Evolutionary conservation across 2,329 filamentous ascomycete genomes (phyloP).

Genomic region (Botrytis pseudocinerea): DNA sequence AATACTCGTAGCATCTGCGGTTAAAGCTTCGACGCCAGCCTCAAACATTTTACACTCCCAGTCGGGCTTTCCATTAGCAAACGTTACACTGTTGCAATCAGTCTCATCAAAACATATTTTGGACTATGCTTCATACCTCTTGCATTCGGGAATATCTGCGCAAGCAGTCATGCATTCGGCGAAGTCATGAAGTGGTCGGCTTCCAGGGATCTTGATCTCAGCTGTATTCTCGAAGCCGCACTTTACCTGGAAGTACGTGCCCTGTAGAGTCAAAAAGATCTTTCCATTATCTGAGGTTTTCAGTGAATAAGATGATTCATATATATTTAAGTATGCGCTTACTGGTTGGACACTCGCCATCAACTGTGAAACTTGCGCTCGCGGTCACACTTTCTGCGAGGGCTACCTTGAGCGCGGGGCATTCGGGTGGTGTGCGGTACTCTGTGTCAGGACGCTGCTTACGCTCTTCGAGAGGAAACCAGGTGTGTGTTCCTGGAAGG

Average conservation of each 20-base stretch:
- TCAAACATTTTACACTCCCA: slow-evolving; percentile 13
- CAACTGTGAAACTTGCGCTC: neutral
- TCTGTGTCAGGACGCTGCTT: slow-evolving; percentile 1
- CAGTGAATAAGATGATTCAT: neutral
- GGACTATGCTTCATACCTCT: neutral
- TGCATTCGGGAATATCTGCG: slow-evolving; percentile 12
- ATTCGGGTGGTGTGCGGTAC: slow-evolving; percentile 1
- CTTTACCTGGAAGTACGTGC: slow-evolving; percentile 15
- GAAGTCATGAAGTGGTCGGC: slow-evolving; percentile 17
- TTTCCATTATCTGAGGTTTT: neutral
- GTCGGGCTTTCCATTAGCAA: neutral
- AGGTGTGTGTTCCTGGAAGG: slow-evolving; percentile 12
- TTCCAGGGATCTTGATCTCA: neutral
- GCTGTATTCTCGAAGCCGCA: slow-evolving; percentile 12
- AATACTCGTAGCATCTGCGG: slow-evolving; percentile 8
- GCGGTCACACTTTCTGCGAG: slow-evolving; percentile 7
- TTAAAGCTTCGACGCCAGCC: slow-evolving; percentile 1
- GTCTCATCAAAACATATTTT: neutral
- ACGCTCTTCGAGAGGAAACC: slow-evolving; percentile 14
- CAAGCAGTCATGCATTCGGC: slow-evolving; percentile 19
- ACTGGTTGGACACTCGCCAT: slow-evolving; percentile 14
- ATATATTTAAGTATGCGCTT: neutral
- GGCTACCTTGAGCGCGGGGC: neutral
- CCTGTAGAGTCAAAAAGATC: slow-evolving; percentile 9
- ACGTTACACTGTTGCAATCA: slow-evolving; percentile 4